These are phyloP conservation scores for Mycena alexandri DNA, from an alignment of 768 basidiomycete species.

Conservation along the genomic window DNA sequence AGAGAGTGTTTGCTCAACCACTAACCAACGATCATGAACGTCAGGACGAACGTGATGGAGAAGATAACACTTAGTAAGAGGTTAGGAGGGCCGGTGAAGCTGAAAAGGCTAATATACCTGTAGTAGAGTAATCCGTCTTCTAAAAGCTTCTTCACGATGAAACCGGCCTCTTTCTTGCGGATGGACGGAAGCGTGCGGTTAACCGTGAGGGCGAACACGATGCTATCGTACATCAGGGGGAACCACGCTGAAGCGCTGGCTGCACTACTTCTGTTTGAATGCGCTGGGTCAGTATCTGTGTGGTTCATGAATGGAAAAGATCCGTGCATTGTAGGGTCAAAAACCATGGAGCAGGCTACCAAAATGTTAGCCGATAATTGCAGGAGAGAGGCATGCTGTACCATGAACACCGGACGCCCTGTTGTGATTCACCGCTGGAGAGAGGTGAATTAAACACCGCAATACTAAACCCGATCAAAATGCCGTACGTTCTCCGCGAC, in stretches of 20 bases:
- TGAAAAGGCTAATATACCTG: constrained; percentile 32
- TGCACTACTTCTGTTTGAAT: constrained; percentile 35
- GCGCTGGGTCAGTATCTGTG: background rate
- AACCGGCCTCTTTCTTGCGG: constrained; percentile 34
- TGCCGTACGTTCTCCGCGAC: constrained; percentile 46
- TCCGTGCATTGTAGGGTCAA: constrained; percentile 43
- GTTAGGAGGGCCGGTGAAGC: background rate
- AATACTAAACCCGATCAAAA: background rate
- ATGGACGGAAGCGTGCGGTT: constrained; percentile 43
- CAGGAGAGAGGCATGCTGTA: background rate
- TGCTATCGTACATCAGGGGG: constrained; percentile 45
- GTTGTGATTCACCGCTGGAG: constrained; percentile 34
- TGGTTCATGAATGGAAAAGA: background rate
- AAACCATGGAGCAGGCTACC: constrained; percentile 56
- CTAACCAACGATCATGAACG: constrained; percentile 44
- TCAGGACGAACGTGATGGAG: constrained; percentile 43
- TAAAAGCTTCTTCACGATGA: constrained; percentile 43
- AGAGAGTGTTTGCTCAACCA: background rate
- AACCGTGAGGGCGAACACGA: constrained; percentile 44
- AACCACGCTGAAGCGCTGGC: constrained; percentile 51
- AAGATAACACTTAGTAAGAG: constrained; percentile 41
- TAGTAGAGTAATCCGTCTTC: constrained; percentile 47
- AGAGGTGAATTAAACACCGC: background rate
- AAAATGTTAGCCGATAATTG: background rate
- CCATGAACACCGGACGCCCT: constrained; percentile 31